Conservation (phyloP, 2,329 filamentous ascomycete genomes). For the Chalara sp. region DNA sequence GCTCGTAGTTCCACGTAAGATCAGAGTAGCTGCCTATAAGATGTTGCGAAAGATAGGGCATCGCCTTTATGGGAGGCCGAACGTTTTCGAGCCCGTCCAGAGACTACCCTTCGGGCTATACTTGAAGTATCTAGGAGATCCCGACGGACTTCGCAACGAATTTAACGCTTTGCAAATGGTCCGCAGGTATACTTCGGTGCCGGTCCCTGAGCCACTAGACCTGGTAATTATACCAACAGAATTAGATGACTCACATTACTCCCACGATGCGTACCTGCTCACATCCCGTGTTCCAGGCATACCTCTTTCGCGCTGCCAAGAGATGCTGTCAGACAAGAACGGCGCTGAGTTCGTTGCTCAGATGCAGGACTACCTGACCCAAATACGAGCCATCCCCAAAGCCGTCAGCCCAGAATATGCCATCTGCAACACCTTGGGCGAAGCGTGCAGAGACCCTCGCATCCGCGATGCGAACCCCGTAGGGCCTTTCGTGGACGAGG, state of each 20-base stretch:
- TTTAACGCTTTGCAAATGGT: constrained; percentile 1
- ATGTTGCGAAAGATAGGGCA: neutral
- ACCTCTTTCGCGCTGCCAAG: neutral
- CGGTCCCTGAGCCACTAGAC: neutral
- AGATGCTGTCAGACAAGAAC: neutral
- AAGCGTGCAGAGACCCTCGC: neutral
- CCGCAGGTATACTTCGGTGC: neutral
- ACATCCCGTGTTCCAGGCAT: constrained; percentile 1
- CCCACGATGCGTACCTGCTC: constrained; percentile 1
- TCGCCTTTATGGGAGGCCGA: neutral
- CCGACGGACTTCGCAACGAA: neutral
- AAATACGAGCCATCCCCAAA: constrained; percentile 2
- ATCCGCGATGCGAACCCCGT: neutral
- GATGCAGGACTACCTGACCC: constrained; percentile 1
- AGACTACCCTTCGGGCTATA: constrained; percentile 1
- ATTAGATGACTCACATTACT: neutral
- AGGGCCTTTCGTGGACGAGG: constrained; percentile 2
- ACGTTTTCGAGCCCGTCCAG: neutral
- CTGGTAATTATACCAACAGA: neutral
- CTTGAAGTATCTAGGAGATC: constrained; percentile 1
- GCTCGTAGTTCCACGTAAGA: neutral
- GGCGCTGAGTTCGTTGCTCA: neutral
- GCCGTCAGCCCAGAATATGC: neutral
- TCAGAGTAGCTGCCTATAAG: neutral
- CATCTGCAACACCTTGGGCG: constrained; percentile 1